Evolutionary conservation across 1,139 yeast species (phyloP), one percentile per base, ranked within the genome.

Genomic region (Pichia sp.): DNA sequence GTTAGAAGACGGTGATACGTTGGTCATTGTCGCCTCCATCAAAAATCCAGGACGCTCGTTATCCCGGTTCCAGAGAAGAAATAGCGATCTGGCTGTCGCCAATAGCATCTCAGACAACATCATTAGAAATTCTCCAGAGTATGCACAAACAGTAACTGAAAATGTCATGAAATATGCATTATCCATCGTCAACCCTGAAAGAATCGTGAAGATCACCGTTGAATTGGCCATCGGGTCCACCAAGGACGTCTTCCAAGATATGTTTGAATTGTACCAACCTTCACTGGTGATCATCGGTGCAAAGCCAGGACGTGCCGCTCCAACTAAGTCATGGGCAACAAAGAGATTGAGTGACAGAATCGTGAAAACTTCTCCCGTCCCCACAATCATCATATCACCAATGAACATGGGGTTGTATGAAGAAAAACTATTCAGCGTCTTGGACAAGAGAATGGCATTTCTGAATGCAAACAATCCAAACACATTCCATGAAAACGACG

Each of bases 341-440:
- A 77, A 81, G 15, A 73, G 79, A 53, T 62, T 85, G 40, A 76
- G 83, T 27, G 91, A 85, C 60, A 67, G 84, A 44, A 67, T 85
- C 44, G 83, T 83, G 32, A 79, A 77, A 52, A 72, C 74, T 52
- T 83, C 76, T 57, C 84, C 87, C 1, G 70, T 83, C n/a, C 93
- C 94, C 0, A 76, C 82, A 7, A 72, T 84, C 27, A 75, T 84
- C 31, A 84, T 81, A 0, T 90, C 93, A 0, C 83, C 87, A 1
- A 69, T 73, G 54, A 81, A 84, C 54, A 75, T 83, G 81, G 70
- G 67, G 47, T 60, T 67, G 17, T 82, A 80, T 62, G 89, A 83
- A 59, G 51, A 60, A 7, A 58, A 65, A 22, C 50, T 75, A 38
- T 66, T 65, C 37, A 51, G 51, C 21, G 52, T 54, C 69, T 5